Percentiles rank a stretch among this genome's conserved stretches.
Evolutionary conservation across 495 filamentous ascomycete genomes (phyloP).

Genomic region (Tuber umbilicatum): DNA sequence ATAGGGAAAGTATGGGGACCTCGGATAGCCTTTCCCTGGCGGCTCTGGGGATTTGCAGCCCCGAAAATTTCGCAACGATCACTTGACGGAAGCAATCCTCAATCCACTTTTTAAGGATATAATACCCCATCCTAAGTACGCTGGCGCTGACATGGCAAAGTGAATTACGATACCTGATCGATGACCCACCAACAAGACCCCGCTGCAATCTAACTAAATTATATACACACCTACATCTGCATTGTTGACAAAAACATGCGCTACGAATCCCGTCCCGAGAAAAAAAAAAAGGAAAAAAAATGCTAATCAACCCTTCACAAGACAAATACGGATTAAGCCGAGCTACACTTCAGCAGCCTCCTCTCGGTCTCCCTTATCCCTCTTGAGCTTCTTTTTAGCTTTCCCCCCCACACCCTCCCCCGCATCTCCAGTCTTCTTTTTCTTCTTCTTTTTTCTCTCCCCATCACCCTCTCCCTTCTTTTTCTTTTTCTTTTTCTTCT

Average conservation of each 20-base stretch:
- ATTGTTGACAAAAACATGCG: background rate
- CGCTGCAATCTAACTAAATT: background rate
- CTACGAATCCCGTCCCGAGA: background rate
- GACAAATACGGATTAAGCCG: background rate
- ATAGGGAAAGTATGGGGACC: background rate
- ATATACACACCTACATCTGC: background rate
- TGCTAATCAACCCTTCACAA: background rate
- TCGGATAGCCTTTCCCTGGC: background rate
- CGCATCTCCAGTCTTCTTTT: constrained; percentile 38
- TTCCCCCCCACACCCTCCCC: constrained; percentile 20
- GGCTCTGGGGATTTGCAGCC: too few species aligned
- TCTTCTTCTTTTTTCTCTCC: constrained; percentile 38
- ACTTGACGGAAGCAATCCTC: background rate
- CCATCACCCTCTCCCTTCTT: constrained; percentile 41
- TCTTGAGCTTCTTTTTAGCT: constrained; percentile 23
- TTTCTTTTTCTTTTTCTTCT: constrained; percentile 74
- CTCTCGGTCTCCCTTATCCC: constrained; percentile 26
- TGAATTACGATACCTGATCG: background rate
- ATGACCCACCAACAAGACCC: background rate
- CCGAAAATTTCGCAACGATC: background rate
- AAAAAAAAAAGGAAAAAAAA: background rate
- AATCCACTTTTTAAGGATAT: background rate
- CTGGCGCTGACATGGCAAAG: background rate
- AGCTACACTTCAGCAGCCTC: constrained; percentile 32
- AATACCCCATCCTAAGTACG: background rate